Evolutionary conservation across 768 basidiomycete genomes (phyloP).

Genomic region (Mycena leptocephala): DNA sequence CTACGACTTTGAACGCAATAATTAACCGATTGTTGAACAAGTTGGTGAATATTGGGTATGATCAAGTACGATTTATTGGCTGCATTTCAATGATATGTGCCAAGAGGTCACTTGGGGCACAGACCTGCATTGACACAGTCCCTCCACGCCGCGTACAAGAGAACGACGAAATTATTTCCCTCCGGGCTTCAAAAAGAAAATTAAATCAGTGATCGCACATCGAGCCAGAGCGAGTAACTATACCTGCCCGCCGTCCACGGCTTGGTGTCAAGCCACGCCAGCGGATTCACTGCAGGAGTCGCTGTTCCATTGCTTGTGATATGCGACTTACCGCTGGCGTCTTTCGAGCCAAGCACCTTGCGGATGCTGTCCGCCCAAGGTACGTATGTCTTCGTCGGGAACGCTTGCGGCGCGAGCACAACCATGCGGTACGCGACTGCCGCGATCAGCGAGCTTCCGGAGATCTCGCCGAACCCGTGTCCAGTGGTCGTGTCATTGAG

Average conservation of each 20-base stretch:
- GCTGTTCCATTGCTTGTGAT: conserved; percentile 49
- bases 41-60: no score
- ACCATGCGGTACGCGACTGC: conserved; percentile 55
- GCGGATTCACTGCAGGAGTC: conserved; percentile 57
- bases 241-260: conserved; percentile 52
- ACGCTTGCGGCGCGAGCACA: conserved; percentile 34
- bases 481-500: conserved; percentile 45
- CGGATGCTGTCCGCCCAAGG: conserved; percentile 43
- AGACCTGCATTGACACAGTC: conserved; percentile 43
- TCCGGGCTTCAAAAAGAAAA: conserved; percentile 46
- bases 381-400: conserved; percentile 37
- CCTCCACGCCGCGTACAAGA: conserved; percentile 60
- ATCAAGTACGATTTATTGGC: no score
- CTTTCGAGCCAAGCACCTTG: conserved; percentile 25
- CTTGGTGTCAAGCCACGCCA: conserved; percentile 53
- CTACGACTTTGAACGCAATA: no score
- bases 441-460: conserved; percentile 59
- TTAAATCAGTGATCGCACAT: no score
- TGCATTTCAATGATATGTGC: no score
- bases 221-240: neutral
- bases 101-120: neutral
- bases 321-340: conserved; percentile 29
- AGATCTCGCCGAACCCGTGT: conserved; percentile 60
- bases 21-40: no score
- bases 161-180: conserved; percentile 56